Evolutionary conservation across 805 yeast species (phyloP).

Genomic region (Spencermartinsiella europaea): DNA sequence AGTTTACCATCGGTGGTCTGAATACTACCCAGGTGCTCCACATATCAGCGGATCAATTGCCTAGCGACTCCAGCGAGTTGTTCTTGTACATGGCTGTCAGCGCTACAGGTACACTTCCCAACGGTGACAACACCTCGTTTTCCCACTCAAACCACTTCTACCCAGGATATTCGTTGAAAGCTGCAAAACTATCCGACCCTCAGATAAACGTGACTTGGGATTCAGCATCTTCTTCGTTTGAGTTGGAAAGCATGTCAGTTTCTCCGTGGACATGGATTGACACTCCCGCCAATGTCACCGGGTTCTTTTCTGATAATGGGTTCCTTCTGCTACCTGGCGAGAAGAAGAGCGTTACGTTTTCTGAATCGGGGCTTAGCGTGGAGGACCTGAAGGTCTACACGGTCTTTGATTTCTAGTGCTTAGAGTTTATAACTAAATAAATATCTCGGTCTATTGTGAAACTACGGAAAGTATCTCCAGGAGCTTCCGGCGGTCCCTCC

Average conservation of each 20-base stretch:
- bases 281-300: neutral
- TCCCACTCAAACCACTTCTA: neutral
- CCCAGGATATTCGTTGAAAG: neutral
- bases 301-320: neutral
- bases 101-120: neutral
- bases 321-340: neutral
- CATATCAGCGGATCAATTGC: neutral
- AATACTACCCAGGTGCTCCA: neutral
- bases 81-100: neutral
- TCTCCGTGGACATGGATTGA: neutral
- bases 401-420: neutral
- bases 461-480: no score
- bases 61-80: neutral
- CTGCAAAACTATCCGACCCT: neutral
- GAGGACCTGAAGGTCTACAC: neutral
- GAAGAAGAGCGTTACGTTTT: neutral
- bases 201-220: neutral
- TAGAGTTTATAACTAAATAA: constrained; percentile 14
- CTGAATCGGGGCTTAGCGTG: neutral
- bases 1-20: neutral
- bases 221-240: neutral
- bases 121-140: neutral
- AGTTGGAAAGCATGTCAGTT: neutral
- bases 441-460: no score
- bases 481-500: no score